Conservation (phyloP, 2,329 filamentous ascomycete species). For the Aspergillus sclerotialis region DNA sequence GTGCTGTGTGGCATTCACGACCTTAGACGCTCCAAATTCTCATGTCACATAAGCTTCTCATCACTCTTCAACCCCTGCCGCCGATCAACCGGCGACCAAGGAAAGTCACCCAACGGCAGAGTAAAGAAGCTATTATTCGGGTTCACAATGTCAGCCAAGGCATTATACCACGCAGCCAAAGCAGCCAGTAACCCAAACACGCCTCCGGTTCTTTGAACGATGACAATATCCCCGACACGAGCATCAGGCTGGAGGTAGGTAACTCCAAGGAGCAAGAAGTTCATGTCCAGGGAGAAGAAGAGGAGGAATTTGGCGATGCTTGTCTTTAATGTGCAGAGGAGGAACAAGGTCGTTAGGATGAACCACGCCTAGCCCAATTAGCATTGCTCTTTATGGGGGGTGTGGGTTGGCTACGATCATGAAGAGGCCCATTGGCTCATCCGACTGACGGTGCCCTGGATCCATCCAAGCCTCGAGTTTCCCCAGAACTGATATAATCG, state of each 20-base stretch:
- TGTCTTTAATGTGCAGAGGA: conserved; percentile 13
- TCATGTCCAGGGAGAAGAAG: conserved; percentile 17
- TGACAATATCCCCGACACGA: conserved; percentile 1
- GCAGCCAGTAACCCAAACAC: conserved; percentile 12
- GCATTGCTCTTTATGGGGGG: not conserved
- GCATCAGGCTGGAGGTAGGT: conserved; percentile 10
- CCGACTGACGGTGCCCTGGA: conserved; percentile 4
- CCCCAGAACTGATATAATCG: conserved; percentile 9
- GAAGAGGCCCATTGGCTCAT: conserved; percentile 12
- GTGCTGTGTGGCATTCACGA: no score
- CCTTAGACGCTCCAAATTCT: no score
- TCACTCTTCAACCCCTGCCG: not conserved
- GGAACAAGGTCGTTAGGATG: conserved; percentile 16
- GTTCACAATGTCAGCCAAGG: conserved; percentile 13
- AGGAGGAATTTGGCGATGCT: conserved; percentile 13
- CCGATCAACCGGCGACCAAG: conserved; percentile 11
- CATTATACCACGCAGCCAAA: conserved; percentile 14
- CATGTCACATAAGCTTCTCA: not conserved
- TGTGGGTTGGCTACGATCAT: conserved; percentile 9
- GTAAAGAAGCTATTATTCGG: conserved; percentile 11
- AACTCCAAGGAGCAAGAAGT: conserved; percentile 15
- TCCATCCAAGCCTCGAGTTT: conserved; percentile 1
- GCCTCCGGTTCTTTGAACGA: conserved; percentile 9
- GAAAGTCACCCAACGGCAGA: conserved; percentile 13
- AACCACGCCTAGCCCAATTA: conserved; percentile 12